These are phyloP conservation scores for Xylariaceae sp. DNA, from an alignment of 2,329 filamentous ascomycete species.

Conservation along the genomic window DNA sequence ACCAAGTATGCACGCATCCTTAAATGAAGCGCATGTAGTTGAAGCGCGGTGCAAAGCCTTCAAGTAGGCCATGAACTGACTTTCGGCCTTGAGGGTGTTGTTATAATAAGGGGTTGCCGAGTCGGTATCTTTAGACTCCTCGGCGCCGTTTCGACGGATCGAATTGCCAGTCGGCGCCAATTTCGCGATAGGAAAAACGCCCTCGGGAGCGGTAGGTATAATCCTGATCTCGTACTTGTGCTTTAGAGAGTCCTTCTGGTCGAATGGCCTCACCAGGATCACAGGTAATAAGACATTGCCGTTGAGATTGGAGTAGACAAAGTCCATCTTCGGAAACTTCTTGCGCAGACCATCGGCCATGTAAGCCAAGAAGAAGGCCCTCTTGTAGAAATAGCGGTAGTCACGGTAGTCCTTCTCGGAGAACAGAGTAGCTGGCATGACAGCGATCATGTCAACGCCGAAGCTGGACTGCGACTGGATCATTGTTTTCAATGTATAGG, in stretches of 20 bases:
- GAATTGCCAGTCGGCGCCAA: slow-evolving; percentile 65
- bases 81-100: slow-evolving; percentile 73
- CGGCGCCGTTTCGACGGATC: slow-evolving; percentile 52
- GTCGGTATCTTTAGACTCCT: slow-evolving; percentile 39
- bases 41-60: slow-evolving; percentile 66
- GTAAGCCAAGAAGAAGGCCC: slow-evolving; percentile 85
- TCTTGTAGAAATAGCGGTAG: slow-evolving; percentile 89
- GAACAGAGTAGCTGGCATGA: slow-evolving; percentile 75
- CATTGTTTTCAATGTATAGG: slow-evolving; percentile 73
- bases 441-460: slow-evolving; percentile 76
- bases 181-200: slow-evolving; percentile 66
- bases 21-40: slow-evolving; percentile 66
- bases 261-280: slow-evolving; percentile 40
- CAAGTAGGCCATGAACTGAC: slow-evolving; percentile 66
- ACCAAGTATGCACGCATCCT: slow-evolving; percentile 80
- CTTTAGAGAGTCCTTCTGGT: slow-evolving; percentile 11
- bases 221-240: slow-evolving; percentile 62
- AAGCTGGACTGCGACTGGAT: slow-evolving; percentile 55
- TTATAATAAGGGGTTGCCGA: slow-evolving; percentile 81
- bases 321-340: slow-evolving; percentile 47
- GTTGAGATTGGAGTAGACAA: slow-evolving; percentile 62
- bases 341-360: slow-evolving; percentile 65
- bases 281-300: slow-evolving; percentile 75
- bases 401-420: slow-evolving; percentile 94
- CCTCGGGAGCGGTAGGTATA: slow-evolving; percentile 65